Conservation (phyloP, 2,329 filamentous ascomycete genomes). For the Diaporthe australafricana region DNA sequence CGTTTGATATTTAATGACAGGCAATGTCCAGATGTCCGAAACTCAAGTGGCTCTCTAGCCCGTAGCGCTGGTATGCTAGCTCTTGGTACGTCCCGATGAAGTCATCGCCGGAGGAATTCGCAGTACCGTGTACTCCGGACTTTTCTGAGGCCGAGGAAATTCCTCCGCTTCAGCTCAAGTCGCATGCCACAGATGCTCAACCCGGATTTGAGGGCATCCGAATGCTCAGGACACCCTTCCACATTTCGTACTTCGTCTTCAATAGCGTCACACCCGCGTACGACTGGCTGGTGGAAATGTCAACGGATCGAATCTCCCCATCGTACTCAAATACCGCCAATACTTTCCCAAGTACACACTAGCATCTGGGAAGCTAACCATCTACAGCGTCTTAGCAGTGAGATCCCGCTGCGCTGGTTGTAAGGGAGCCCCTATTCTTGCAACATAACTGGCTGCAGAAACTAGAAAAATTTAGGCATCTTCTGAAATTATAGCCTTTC, state of each 20-base stretch:
- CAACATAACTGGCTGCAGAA: too few relatives aligned
- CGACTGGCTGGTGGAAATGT: background rate
- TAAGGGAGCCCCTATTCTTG: too few relatives aligned
- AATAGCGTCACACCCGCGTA: background rate
- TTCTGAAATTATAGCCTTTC: too few relatives aligned
- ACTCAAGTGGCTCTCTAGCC: background rate
- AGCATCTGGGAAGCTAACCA: too few relatives aligned
- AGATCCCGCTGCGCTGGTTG: too few relatives aligned
- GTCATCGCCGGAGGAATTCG: background rate
- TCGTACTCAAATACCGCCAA: background rate
- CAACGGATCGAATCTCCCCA: background rate
- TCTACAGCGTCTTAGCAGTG: too few relatives aligned
- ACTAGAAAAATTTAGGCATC: too few relatives aligned
- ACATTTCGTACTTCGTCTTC: background rate
- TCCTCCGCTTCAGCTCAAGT: background rate
- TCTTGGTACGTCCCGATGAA: constrained; percentile 4
- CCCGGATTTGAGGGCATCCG: background rate
- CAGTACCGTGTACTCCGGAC: background rate
- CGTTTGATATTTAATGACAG: background rate
- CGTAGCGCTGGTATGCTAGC: background rate
- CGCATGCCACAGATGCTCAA: background rate
- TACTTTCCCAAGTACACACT: too few relatives aligned
- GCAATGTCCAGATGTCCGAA: background rate
- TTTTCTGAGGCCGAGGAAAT: background rate
- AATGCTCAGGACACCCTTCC: background rate